Evolutionary conservation across 345 rosid genomes (phyloP), one percentile per base, ranked within the genome.

Genomic region (Lepidium didymum): DNA sequence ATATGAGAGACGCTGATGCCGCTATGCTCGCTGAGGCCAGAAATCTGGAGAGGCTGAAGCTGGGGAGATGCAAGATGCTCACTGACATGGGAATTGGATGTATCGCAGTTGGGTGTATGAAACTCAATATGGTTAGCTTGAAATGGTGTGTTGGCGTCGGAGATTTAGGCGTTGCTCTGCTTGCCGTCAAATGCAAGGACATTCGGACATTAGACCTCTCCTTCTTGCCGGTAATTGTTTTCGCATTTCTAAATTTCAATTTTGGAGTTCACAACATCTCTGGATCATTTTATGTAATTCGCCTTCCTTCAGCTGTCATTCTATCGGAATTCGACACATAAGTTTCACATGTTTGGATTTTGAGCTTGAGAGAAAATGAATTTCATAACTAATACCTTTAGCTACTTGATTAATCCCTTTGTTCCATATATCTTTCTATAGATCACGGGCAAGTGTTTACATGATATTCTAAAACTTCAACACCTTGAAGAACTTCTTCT

Each of bases 51-150:
- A 58, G 65, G 23, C 35, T 82, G 42, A 63, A 77, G 74, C 61
- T 82, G 10, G 76, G 68, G 7, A 82, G 85, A 70, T 82, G 83
- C 51, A 82, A 82, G 76, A 16, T 61, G 68, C 54, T 82, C 14
- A 79, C 85, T 21, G 85, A 82, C 51, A 77, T 82, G 83, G 85
- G 83, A 38, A 82, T 82, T 12, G 83, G 83, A 38, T 80, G 85
- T 10, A 75, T 82, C 10, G 86, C 83, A 1, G 81, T 80, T 15
- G 83, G 83, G 3, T 82, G 86, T 34, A 56, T 72, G 67, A 82
- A 77, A 75, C 55, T 82, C 7, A 79, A 15, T 37, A 46, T 47
- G n/a, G 78, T 82, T 16, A 61, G 80, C 80, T 65, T 82, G 76
- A 79, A 79, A 57, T 82, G 85, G 83, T 82, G 85, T 41, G 67